phyloP scores from a whole-genome alignment of 768 basidiomycete genomes.

The Psilocybe cubensis region DNA sequence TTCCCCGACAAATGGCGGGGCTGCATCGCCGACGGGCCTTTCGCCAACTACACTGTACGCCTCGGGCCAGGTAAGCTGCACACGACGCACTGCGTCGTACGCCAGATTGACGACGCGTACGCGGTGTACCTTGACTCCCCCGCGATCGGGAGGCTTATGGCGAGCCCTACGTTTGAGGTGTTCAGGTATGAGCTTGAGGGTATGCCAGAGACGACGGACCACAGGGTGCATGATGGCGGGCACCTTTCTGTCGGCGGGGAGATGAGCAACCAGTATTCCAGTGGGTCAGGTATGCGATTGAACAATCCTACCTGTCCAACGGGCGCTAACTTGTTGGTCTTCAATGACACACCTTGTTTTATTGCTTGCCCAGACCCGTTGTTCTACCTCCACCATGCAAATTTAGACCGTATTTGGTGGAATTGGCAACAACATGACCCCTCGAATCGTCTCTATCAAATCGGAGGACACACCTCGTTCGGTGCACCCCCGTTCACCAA shows the following conservation, averaged over 20 bases:
- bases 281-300: slow-evolving; percentile 8
- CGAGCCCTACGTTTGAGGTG: slow-evolving; percentile 30
- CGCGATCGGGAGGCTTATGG: slow-evolving; percentile 24
- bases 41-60: slow-evolving; percentile 32
- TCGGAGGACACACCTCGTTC: slow-evolving; percentile 33
- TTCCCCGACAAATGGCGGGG: slow-evolving; percentile 20
- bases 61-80: slow-evolving; percentile 37
- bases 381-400: slow-evolving; percentile 43
- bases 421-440: slow-evolving; percentile 32
- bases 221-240: slow-evolving; percentile 37
- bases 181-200: slow-evolving; percentile 43
- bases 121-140: slow-evolving; percentile 21
- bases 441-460: slow-evolving; percentile 28
- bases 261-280: slow-evolving; percentile 38
- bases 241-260: slow-evolving; percentile 38
- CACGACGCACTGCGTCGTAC: slow-evolving; percentile 37
- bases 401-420: slow-evolving; percentile 46
- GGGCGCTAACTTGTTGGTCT: slow-evolving; percentile 23
- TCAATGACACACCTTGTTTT: neutral
- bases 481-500: slow-evolving; percentile 28
- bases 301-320: too few relatives aligned
- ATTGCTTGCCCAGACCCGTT: slow-evolving; percentile 31
- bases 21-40: slow-evolving; percentile 36
- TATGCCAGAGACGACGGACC: slow-evolving; percentile 18
- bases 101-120: slow-evolving; percentile 31